phyloP scores from a whole-genome alignment of 805 yeast genomes.

The Peterozyma xylosa region DNA sequence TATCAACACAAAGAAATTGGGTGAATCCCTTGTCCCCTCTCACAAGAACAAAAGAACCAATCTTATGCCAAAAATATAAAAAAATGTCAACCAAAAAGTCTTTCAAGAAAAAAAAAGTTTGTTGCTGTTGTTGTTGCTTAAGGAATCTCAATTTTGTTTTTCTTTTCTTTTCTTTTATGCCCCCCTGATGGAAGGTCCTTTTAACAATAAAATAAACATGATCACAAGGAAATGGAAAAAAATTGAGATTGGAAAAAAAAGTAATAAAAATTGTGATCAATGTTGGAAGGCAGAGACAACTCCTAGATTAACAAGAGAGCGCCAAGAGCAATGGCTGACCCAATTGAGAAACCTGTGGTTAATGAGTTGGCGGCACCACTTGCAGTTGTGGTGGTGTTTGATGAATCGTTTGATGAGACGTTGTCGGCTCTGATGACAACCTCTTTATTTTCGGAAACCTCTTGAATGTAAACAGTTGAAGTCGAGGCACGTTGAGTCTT shows the following conservation, averaged over 20 bases:
- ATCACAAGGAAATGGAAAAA: not conserved
- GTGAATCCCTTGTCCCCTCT: no score
- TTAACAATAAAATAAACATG: no score
- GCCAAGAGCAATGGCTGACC: constrained; percentile 7
- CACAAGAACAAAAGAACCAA: no score
- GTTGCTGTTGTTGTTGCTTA: no score
- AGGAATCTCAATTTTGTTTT: not conserved
- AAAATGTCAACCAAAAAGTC: no score
- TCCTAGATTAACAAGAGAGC: constrained; percentile 3
- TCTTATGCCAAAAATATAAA: no score
- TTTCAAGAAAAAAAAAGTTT: no score
- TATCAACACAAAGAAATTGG: no score
- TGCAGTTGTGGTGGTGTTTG: constrained; percentile 13
- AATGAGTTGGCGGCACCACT: constrained; percentile 17
- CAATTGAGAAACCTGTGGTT: constrained; percentile 10
- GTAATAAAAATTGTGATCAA: not conserved
- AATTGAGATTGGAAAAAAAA: not conserved
- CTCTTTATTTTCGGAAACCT: constrained; percentile 11
- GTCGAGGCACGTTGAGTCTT: constrained; percentile 29
- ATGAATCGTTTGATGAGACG: constrained; percentile 13
- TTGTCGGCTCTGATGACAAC: constrained; percentile 10
- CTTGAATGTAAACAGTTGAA: constrained; percentile 26
- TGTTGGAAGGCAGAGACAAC: not conserved
- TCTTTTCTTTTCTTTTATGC: not conserved
- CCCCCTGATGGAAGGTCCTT: no score